Base-by-base conservation (phyloP, 2,329 filamentous ascomycete species). In the Penicillium polonicum region DNA sequence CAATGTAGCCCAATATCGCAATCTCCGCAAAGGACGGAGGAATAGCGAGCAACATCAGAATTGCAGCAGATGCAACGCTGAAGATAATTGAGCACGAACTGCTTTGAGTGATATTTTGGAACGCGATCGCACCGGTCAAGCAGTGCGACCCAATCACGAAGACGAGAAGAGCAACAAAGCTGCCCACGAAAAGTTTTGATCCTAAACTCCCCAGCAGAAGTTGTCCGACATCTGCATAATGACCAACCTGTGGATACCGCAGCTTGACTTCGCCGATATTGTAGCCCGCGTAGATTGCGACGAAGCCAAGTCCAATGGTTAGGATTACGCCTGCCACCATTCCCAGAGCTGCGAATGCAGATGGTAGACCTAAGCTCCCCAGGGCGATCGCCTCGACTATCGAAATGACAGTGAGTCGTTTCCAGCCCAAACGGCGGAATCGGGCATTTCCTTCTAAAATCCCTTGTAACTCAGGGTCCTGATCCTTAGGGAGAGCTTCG, bases 1-100 rank as follows among this genome's bases (percentile, higher is more conserved):
- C 70, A 33, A 72, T 62, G 49, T 72, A 72, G 23, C 70, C 70
- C 3, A 72, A 57, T 21, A 72, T 70, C 6, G 70, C 70, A 35
- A 71, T 65, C 48, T 72, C 70, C 2, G 70, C 61, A 57, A 72
- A 72, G 9, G 66, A 66, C 2, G 70, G 69, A 9, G 69, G 69
- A 19, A 71, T 63, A 17, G 70, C 68, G 9, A 72, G 60, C 13
- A 64, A 9, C 58, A 70, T 64, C 19, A 72, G 53, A 10, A 69
- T 55, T 33, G 39, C 53, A 31, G 53, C 53, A n/a, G 53, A 55
- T 25, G 33, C 53, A n/a, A 55, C 31, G 25, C 53, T 55, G 10
- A 55, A 55, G 4, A 55, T 38, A 10, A 55, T 23, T 3, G 53
- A 55, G 25, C 53, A 55, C 6, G 39, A 43, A 8, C 33, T 45